Evolutionary conservation across 768 basidiomycete genomes (phyloP).

Genomic region (Mycena crocata): DNA sequence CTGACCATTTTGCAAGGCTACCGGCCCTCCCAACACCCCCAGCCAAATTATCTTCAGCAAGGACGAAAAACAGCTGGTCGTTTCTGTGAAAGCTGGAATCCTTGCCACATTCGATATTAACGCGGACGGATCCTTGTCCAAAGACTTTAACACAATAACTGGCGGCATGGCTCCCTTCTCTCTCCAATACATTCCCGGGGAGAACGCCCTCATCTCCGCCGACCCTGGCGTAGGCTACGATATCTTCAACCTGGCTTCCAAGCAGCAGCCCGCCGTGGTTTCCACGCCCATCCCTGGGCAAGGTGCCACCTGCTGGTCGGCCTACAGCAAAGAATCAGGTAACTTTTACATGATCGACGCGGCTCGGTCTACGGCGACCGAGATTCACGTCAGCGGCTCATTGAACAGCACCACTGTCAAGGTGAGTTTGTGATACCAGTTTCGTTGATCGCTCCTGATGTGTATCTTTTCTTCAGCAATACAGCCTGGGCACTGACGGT

Average conservation of each 20-base stretch:
- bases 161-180: slow-evolving; percentile 49
- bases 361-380: slow-evolving; percentile 32
- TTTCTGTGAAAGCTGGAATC: slow-evolving; percentile 49
- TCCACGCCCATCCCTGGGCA: slow-evolving; percentile 30
- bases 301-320: slow-evolving; percentile 37
- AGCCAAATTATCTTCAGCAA: slow-evolving; percentile 47
- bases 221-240: slow-evolving; percentile 32
- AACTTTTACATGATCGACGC: slow-evolving; percentile 41
- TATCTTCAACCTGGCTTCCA: slow-evolving; percentile 24
- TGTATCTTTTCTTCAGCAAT: slow-evolving; percentile 12
- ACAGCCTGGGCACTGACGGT: slow-evolving; percentile 13
- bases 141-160: slow-evolving; percentile 37
- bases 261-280: background rate
- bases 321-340: slow-evolving; percentile 36
- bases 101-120: slow-evolving; percentile 49
- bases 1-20: slow-evolving; percentile 18
- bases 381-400: slow-evolving; percentile 31
- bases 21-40: slow-evolving; percentile 30
- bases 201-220: slow-evolving; percentile 21
- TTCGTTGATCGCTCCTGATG: background rate
- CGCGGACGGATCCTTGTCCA: slow-evolving; percentile 43
- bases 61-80: slow-evolving; percentile 45
- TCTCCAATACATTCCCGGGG: slow-evolving; percentile 30
- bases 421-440: background rate
- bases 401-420: slow-evolving; percentile 24